Base-by-base conservation (phyloP, 352 stramenopile species). In the Pythium utonaiense region DNA sequence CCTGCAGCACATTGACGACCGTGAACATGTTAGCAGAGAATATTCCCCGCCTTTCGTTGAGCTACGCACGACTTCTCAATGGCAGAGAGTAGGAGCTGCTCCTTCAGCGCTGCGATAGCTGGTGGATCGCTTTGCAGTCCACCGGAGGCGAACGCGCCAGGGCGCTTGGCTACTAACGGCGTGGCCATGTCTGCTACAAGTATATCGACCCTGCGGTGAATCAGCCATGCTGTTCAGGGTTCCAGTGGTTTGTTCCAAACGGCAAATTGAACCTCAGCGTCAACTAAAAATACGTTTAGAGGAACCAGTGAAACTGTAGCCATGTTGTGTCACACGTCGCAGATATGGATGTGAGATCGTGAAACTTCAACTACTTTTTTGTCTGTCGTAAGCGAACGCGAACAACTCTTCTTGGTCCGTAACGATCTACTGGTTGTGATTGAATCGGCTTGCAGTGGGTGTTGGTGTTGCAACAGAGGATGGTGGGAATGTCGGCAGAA, bases 11-110 rank as follows among this genome's bases (percentile, higher is more conserved):
- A n/a, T n/a, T n/a, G n/a, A n/a, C n/a, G n/a, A n/a, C n/a, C n/a
- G n/a, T n/a, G n/a, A n/a, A n/a, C n/a, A n/a, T n/a, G n/a, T n/a
- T n/a, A n/a, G n/a, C n/a, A n/a, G n/a, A n/a, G n/a, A n/a, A n/a
- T n/a, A n/a, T n/a, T n/a, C n/a, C n/a, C n/a, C n/a, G 22, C 17
- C 10, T 36, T 19, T 19, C 10, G 10, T 8, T 24, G 28, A 33
- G 9, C 28, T 33, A 56, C 56, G 30, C 62, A 90, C 80, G 78
- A 61, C 27, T 72, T 78, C 41, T 80, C 73, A 0, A 88, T 68
- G 28, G 77, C 77, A 19, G 53, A 55, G 10, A 87, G 50, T 24
- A 88, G 30, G 42, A 88, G 62, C 25, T 70, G 67, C 22, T 67
- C 56, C 53, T 77, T 80, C 31, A 80, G 59, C 41, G 31, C 55